Percentiles rank a stretch among this genome's conserved stretches.
These are phyloP conservation scores for Coniochaeta prunicola DNA, from an alignment of 2,329 filamentous ascomycete genomes.

Conservation along the genomic window DNA sequence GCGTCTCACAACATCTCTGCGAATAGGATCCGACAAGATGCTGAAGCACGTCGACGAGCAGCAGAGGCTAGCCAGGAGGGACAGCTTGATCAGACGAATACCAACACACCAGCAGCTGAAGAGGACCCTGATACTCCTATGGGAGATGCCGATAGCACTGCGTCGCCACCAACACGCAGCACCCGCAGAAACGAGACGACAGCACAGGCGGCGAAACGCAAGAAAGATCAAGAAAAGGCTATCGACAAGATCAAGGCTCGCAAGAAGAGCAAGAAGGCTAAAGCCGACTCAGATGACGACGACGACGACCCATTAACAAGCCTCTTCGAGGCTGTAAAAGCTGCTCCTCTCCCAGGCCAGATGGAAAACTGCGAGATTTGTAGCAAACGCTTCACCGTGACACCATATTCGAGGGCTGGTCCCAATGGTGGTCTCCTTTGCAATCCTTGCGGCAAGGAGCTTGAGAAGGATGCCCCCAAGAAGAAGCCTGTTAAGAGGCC, in stretches of 20 bases:
- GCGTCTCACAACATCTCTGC: slow-evolving; percentile 67
- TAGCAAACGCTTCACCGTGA: slow-evolving; percentile 85
- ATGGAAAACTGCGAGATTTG: slow-evolving; percentile 84
- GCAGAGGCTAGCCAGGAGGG: slow-evolving; percentile 14
- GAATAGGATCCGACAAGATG: slow-evolving; percentile 43
- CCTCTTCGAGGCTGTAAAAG: slow-evolving; percentile 36
- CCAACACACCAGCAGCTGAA: slow-evolving; percentile 1
- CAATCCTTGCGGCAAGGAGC: slow-evolving; percentile 68
- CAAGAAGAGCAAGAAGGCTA: slow-evolving; percentile 50
- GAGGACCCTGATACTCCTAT: not conserved
- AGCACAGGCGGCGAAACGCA: slow-evolving; percentile 35
- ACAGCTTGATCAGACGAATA: slow-evolving; percentile 13
- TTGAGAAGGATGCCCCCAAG: slow-evolving; percentile 58
- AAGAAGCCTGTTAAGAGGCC: slow-evolving; percentile 50
- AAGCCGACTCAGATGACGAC: slow-evolving; percentile 38
- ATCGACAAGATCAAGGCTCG: slow-evolving; percentile 56
- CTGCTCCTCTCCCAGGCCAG: slow-evolving; percentile 67
- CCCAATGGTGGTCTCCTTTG: slow-evolving; percentile 85
- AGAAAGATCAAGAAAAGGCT: slow-evolving; percentile 45
- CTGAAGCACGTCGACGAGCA: slow-evolving; percentile 38
- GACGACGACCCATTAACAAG: slow-evolving; percentile 42
- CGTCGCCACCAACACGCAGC: slow-evolving; percentile 12
- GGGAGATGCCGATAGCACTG: slow-evolving; percentile 1
- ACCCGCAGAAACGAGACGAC: slow-evolving; percentile 15
- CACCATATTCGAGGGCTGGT: slow-evolving; percentile 75